Evolutionary conservation across 306 rosid species (phyloP).

Genomic region (Betula pendula): DNA sequence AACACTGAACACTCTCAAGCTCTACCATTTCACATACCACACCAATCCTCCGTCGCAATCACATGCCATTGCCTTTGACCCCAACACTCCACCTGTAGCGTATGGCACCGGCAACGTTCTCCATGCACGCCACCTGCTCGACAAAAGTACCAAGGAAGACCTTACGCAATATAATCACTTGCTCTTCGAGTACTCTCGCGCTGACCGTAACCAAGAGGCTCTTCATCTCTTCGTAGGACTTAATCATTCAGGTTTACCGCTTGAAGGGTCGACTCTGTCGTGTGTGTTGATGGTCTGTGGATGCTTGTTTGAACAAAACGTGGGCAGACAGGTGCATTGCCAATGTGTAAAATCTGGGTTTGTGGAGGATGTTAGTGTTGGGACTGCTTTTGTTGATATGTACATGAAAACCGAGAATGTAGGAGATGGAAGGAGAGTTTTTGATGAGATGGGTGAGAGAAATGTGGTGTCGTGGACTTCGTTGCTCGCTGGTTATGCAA

Average conservation of each 20-base stretch:
- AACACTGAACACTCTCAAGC: constrained; percentile 21
- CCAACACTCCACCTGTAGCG: background rate
- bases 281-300: constrained; percentile 59
- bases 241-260: constrained; percentile 35
- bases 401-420: constrained; percentile 70
- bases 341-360: constrained; percentile 64
- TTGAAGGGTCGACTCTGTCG: constrained; percentile 56
- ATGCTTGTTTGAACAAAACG: constrained; percentile 42
- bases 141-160: constrained; percentile 44
- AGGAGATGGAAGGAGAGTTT: constrained; percentile 61
- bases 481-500: constrained; percentile 59
- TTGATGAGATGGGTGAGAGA: constrained; percentile 66
- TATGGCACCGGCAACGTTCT: background rate
- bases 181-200: constrained; percentile 52
- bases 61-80: background rate
- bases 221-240: constrained; percentile 40
- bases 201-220: constrained; percentile 49
- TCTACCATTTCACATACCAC: constrained; percentile 10
- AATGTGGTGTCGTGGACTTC: constrained; percentile 89
- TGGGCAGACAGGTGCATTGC: constrained; percentile 70
- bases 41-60: constrained; percentile 2
- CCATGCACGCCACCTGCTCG: constrained; percentile 56
- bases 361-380: constrained; percentile 60
- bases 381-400: constrained; percentile 78
- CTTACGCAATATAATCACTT: constrained; percentile 38